Base-by-base conservation (phyloP, 78 protist genomes). In the Dictyostelium intermedium region DNA sequence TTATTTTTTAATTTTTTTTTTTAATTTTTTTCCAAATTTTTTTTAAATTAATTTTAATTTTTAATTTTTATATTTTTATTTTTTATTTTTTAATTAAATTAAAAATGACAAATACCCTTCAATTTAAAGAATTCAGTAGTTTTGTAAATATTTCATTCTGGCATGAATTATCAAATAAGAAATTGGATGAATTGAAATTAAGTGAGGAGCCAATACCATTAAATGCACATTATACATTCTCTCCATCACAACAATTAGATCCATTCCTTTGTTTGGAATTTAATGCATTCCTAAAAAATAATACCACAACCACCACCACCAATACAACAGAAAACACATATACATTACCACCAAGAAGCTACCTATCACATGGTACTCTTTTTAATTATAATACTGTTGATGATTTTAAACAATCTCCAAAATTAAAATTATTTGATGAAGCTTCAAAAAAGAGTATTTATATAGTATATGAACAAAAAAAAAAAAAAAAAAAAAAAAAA, bases 71-170 rank as follows among this genome's bases (percentile, higher is more conserved):
- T 30, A 35, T 20, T 63, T 63, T 63, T 63, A n/a, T 63, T 76
- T 37, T 39, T 76, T 37, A 20, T 74, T 76, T 39, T 76, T 76
- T 76, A 20, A 3, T 76, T 41, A 76, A 76, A 27, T 76, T n/a
- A n/a, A 41, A 34, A 39, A 76, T 30, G 47, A 30, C 66, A 45
- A 79, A 27, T 4, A 79, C 27, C 20, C 56, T 89, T 34, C 85
- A 89, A 80, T 89, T 69, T 66, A 89, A 89, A 69, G 93, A 89
- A n/a, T 91, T 91, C 72, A 82, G 85, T 91, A 72, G 89, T 34
- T 85, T 84, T 56, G 89, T 82, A 66, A 84, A 91, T 34, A 45
- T 91, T 61, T 84, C 92, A 39, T 94, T 94, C 30, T 94, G 96
- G 96, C 61, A 80, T 60, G 96, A 94, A 50, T 32, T 94, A 37